phyloP scores from a whole-genome alignment of 2,329 filamentous ascomycete species.

The Trichoderma brevicompactum region DNA sequence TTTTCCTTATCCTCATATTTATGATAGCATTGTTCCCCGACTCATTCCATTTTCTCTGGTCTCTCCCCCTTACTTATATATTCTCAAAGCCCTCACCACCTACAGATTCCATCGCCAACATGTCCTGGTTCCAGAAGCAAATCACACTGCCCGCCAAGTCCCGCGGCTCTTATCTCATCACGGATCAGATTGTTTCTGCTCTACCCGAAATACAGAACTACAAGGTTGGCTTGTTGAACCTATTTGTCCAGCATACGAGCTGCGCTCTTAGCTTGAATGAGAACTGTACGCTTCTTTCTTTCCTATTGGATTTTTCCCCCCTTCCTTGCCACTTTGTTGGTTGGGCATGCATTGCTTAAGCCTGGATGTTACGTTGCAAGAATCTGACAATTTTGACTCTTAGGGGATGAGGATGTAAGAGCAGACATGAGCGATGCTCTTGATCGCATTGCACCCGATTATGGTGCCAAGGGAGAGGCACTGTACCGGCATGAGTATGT shows the following conservation, averaged over 20 bases:
- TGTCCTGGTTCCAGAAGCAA: slow-evolving; percentile 85
- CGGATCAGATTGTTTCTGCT: slow-evolving; percentile 69
- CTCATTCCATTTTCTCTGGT: slow-evolving; percentile 57
- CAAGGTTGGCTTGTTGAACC: slow-evolving; percentile 82
- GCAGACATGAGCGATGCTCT: slow-evolving; percentile 92
- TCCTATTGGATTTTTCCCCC: rapidly evolving
- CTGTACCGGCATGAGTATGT: slow-evolving; percentile 74
- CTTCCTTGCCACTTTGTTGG: no score
- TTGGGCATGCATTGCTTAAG: no score
- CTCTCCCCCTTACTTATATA: slow-evolving; percentile 50
- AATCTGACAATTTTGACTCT: not conserved
- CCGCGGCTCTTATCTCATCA: slow-evolving; percentile 88
- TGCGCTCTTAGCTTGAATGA: slow-evolving; percentile 92
- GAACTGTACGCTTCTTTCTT: slow-evolving; percentile 61
- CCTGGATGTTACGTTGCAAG: no score
- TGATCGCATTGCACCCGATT: slow-evolving; percentile 83
- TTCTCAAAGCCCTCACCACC: slow-evolving; percentile 41
- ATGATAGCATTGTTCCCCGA: slow-evolving; percentile 55
- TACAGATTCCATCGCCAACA: slow-evolving; percentile 43
- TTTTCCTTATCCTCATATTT: slow-evolving; percentile 54
- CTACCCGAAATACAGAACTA: slow-evolving; percentile 82
- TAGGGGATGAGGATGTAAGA: slow-evolving; percentile 77
- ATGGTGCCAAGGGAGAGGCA: slow-evolving; percentile 70
- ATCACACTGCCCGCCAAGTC: slow-evolving; percentile 76
- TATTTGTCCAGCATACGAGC: slow-evolving; percentile 95